A percentile compares a stretch with the other conserved stretches of the same genome.
Evolutionary conservation across 2,329 filamentous ascomycete genomes (phyloP).

Genomic region (Fusarium udum): DNA sequence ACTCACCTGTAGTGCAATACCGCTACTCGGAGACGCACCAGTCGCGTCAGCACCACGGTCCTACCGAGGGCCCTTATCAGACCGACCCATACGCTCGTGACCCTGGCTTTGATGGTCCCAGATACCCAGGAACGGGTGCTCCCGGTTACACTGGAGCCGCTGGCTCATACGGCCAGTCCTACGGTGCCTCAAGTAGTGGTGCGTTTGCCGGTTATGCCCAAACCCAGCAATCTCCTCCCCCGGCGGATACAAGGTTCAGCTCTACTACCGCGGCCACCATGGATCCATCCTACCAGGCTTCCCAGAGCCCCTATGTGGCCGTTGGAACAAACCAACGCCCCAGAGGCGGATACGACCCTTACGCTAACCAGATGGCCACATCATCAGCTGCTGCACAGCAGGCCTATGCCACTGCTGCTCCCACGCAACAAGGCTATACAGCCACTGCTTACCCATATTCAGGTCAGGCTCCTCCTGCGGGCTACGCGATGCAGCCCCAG

Average conservation of each 20-base stretch:
- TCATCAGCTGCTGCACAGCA: conserved; percentile 46
- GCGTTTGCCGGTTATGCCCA: conserved; percentile 47
- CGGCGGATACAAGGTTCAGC: conserved; percentile 48
- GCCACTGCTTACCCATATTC: conserved; percentile 48
- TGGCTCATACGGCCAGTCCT: conserved; percentile 47
- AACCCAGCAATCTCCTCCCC: conserved; percentile 46
- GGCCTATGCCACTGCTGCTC: conserved; percentile 47
- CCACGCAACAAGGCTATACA: conserved; percentile 47
- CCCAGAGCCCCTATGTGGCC: conserved; percentile 49
- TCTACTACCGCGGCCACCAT: conserved; percentile 44
- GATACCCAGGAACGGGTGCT: conserved; percentile 62
- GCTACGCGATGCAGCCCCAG: conserved; percentile 56
- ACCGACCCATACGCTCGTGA: conserved; percentile 53
- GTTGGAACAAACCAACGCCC: conserved; percentile 50
- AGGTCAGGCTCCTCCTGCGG: conserved; percentile 49
- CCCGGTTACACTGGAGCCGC: conserved; percentile 60
- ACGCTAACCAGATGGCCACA: conserved; percentile 45
- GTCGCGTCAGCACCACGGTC: conserved; percentile 60
- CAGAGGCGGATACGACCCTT: conserved; percentile 46
- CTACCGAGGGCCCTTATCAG: conserved; percentile 52
- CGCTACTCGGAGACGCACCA: conserved; percentile 63
- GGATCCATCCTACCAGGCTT: conserved; percentile 45
- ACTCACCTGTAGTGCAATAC: conserved; percentile 67
- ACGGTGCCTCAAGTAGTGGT: conserved; percentile 46
- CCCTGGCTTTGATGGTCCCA: conserved; percentile 54